These are phyloP conservation scores for Paramecium sonneborni DNA, from an alignment of 73 alveolate genomes.

Conservation along the genomic window DNA sequence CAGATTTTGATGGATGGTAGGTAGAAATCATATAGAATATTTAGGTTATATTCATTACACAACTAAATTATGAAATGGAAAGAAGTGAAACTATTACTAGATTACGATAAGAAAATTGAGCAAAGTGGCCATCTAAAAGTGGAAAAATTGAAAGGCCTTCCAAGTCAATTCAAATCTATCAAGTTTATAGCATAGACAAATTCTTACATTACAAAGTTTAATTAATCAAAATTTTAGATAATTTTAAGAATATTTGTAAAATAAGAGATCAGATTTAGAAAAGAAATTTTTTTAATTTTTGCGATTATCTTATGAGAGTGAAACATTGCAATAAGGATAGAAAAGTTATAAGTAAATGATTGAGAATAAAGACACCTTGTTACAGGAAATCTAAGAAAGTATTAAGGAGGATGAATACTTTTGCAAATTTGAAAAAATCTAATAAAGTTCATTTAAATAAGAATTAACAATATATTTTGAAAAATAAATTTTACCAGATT, in stretches of 20 bases:
- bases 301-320: background rate
- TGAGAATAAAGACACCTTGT: background rate
- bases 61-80: conserved; percentile 37
- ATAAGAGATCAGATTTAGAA: background rate
- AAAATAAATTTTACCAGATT: background rate
- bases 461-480: background rate
- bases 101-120: conserved; percentile 26
- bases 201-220: background rate
- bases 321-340: background rate
- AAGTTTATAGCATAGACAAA: background rate
- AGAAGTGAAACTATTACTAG: background rate
- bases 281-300: background rate
- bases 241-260: background rate
- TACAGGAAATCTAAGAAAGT: background rate
- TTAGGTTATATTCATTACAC: conserved; percentile 22
- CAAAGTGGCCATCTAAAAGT: background rate
- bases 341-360: background rate
- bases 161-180: background rate
- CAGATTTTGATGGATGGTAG: conserved; percentile 53
- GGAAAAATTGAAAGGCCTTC: background rate
- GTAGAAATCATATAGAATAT: background rate
- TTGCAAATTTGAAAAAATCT: background rate
- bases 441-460: background rate
- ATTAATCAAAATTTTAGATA: background rate
- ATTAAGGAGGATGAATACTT: background rate